phyloP scores from a whole-genome alignment of 2,329 filamentous ascomycete species.

The Xylaria polymorpha region DNA sequence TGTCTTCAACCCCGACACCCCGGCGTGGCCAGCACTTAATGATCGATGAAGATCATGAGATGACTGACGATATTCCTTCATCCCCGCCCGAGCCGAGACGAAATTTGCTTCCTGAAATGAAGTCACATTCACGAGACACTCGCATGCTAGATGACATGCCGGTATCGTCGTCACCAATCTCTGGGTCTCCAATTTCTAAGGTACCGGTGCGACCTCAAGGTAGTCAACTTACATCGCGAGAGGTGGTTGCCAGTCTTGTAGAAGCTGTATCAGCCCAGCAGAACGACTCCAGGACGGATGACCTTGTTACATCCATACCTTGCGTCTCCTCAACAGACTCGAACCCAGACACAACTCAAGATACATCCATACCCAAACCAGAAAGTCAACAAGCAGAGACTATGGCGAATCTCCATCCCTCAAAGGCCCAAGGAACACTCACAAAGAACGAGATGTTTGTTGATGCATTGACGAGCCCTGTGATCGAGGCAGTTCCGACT shows the following conservation, averaged over 20 bases:
- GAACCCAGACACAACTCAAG: neutral
- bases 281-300: neutral
- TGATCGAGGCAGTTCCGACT: conserved; percentile 47
- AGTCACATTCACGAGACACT: conserved; percentile 58
- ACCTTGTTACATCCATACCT: neutral
- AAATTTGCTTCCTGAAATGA: conserved; percentile 65
- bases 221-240: conserved; percentile 2
- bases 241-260: neutral
- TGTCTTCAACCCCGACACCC: conserved; percentile 71
- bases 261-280: conserved; percentile 12
- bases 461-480: conserved; percentile 61
- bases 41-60: conserved; percentile 58
- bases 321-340: neutral
- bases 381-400: conserved; percentile 33
- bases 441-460: conserved; percentile 61
- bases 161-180: conserved; percentile 50
- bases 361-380: neutral
- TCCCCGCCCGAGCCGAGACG: conserved; percentile 68
- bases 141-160: conserved; percentile 59
- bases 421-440: conserved; percentile 52
- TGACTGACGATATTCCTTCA: conserved; percentile 65
- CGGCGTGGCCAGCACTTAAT: conserved; percentile 64
- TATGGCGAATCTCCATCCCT: conserved; percentile 34
- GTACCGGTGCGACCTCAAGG: neutral
- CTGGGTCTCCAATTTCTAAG: conserved; percentile 57